Evolutionary conservation across 164 flowering plant genomes (phyloP), one percentile per base, ranked within the genome.

Genomic region (Tetracentron sinense): DNA sequence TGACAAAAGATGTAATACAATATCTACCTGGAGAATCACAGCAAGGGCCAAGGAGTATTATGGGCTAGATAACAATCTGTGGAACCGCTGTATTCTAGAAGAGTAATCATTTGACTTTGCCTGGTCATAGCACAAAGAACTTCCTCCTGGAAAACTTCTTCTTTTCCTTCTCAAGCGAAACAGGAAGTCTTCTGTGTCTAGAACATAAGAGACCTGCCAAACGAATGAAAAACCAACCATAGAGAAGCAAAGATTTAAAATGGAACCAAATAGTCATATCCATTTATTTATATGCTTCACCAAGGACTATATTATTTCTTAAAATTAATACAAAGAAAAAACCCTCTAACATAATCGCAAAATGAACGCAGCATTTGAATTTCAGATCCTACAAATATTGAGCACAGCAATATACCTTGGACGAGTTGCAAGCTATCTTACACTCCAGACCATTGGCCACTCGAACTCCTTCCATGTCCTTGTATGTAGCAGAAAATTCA

Each of bases 111-210:
- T 73, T 19, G 72, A 54, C 61, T 72, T 77, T 42, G 58, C 61
- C 63, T 63, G 78, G 58, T 69, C 72, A 26, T 65, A 65, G 65
- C 75, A 70, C 20, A 65, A 54, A 11, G 70, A 60, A 14, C 48
- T 67, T 23, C 4, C 60, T 7, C 19, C 53, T 33, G 58, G 54
- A 49, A 30, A n/a, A n/a, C n/a, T n/a, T n/a, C n/a, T 38, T 72
- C 21, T n/a, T n/a, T n/a, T 83, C 57, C 61, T 79, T 65, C 72
- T 76, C 10, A 22, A 54, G 22, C 93, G 83, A 62, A 76, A 78
- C 72, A 91, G 79, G 74, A 81, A 82, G 56, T 94, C 98, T 74
- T 89, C 96, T 1, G 98, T 89, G 75, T 86, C 97, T 64, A 87
- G 67, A 69, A 89, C 98, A 65, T 91, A 94, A 0, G 95, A 86